Conservation (phyloP, 2,329 filamentous ascomycete species). For the Exophiala spinifera region DNA sequence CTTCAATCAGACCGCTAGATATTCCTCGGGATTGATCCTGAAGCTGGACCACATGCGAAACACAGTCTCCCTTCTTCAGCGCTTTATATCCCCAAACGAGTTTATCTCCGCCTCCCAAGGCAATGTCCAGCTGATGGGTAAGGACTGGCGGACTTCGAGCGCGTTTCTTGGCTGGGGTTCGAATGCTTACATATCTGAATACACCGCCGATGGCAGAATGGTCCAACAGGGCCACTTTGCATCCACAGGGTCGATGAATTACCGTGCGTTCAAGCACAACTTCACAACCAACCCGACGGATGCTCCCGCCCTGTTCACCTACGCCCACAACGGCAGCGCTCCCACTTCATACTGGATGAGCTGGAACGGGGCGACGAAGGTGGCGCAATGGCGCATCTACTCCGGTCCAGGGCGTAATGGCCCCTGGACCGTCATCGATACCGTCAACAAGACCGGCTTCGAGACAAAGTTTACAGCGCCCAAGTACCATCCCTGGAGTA, state of each 20-base stretch:
- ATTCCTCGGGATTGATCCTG: slow-evolving; percentile 41
- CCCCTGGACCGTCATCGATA: slow-evolving; percentile 32
- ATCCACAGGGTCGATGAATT: slow-evolving; percentile 38
- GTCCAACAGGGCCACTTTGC: slow-evolving; percentile 39
- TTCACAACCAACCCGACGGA: slow-evolving; percentile 18
- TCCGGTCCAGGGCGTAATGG: slow-evolving; percentile 14
- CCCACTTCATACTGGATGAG: slow-evolving; percentile 34
- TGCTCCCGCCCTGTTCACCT: slow-evolving; percentile 20
- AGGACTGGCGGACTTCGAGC: slow-evolving; percentile 31
- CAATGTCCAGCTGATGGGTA: slow-evolving; percentile 36
- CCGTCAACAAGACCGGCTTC: slow-evolving; percentile 37
- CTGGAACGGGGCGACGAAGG: slow-evolving; percentile 52
- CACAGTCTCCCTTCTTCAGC: slow-evolving; percentile 35
- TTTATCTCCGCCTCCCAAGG: slow-evolving; percentile 32
- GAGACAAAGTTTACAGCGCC: slow-evolving; percentile 36
- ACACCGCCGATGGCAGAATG: slow-evolving; percentile 35
- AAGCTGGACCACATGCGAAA: slow-evolving; percentile 38
- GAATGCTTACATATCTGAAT: slow-evolving; percentile 40
- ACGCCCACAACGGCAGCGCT: slow-evolving; percentile 15
- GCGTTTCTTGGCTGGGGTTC: slow-evolving; percentile 43
- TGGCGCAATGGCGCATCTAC: slow-evolving; percentile 40
- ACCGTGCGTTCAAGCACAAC: slow-evolving; percentile 40
- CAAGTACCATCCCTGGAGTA: slow-evolving; percentile 15
- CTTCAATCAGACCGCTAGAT: slow-evolving; percentile 38
- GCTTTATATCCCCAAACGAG: slow-evolving; percentile 28